Evolutionary conservation across 148 eudicot genomes (phyloP).

Genomic region (Rhododendron mucronatum): DNA sequence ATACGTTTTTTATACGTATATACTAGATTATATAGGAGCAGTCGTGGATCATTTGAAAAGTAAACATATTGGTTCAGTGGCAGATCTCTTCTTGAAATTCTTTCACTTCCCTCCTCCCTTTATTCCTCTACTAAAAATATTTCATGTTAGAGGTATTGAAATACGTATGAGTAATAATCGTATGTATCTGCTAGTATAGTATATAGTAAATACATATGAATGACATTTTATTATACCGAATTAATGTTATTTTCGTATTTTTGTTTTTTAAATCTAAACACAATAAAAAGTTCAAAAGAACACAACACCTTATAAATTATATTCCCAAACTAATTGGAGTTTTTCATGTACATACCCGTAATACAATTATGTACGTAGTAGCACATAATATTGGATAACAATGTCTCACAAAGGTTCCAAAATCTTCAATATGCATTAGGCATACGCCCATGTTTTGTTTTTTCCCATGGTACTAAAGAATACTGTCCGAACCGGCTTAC

Average conservation of each 20-base stretch:
- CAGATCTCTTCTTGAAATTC: neutral
- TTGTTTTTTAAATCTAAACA: neutral
- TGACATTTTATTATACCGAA: neutral
- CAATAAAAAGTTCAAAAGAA: neutral
- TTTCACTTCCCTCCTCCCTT: neutral
- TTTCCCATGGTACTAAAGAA: too few species aligned
- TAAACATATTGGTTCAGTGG: neutral
- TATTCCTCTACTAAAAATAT: neutral
- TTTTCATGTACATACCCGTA: neutral
- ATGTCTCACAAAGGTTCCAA: too few species aligned
- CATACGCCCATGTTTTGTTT: too few species aligned
- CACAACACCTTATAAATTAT: neutral
- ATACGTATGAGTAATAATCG: neutral
- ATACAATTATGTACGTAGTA: neutral
- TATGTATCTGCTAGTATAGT: neutral
- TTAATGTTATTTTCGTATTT: neutral
- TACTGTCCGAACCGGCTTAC: too few species aligned
- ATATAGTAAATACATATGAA: too few species aligned
- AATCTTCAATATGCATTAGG: too few species aligned
- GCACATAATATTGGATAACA: neutral
- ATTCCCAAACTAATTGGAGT: neutral
- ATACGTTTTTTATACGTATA: neutral
- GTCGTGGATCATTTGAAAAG: neutral
- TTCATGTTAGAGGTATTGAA: neutral
- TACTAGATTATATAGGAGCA: too few species aligned